Evolutionary conservation across 306 rosid genomes (phyloP), one percentile per base, ranked within the genome.

Genomic region (Senna tora): DNA sequence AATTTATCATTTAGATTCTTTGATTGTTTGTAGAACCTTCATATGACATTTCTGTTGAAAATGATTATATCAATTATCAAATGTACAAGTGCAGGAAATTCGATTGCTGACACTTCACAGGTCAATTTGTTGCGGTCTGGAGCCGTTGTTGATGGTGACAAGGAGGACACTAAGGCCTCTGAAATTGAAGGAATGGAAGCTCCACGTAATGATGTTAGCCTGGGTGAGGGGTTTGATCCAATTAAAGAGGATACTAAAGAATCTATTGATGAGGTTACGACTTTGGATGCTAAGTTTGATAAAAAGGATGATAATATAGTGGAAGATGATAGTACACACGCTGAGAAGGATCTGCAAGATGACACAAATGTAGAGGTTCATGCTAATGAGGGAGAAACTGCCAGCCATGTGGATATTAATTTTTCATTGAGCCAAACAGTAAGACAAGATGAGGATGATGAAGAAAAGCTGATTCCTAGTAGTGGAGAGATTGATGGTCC

Each of bases 211-310:
- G 77, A 59, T 1, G 75, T 80, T 52, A 77, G 65, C 41, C 55
- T 90, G 72, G 96, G 83, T 36, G 84, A 84, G 77, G 84, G 75
- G 57, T 72, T 84, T 77, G 87, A 67, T 55, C 65, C 82, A 5
- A 80, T 79, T 71, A 65, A 81, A 42, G 9, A 36, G 30, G 83
- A 43, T 51, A 70, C n/a, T 53, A 76, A 78, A 13, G 83, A 74
- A 46, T 62, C 38, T 17, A 71, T 36, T 56, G 79, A 63, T 51
- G 16, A 39, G 12, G 61, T 53, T 39, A 39, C 16, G 1, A 51
- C 20, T 21, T 45, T 19, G 10, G 62, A 17, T 28, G 72, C 62
- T 12, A 52, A 76, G 36, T 38, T 63, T 74, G 77, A 49, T 41
- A 60, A 47, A 42, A 76, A 42, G 47, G 66, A 21, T 75, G 75